Evolutionary conservation across 371 early-diverging fungal species (phyloP), one percentile per base, ranked within the genome.

Genomic region (Apophysomyces variabilis): DNA sequence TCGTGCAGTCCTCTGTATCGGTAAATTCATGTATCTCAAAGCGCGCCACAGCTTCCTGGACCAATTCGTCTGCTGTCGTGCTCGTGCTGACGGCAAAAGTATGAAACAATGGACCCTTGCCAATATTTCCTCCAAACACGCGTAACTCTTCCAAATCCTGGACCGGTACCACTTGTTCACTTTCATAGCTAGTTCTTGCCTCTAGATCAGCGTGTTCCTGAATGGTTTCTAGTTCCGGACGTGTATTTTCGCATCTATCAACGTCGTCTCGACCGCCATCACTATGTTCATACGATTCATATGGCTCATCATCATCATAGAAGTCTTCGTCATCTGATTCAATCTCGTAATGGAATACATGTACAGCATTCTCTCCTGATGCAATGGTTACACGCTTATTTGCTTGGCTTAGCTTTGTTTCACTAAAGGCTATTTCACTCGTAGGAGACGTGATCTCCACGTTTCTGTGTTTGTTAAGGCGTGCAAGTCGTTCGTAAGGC

Each of bases 381-480:
- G 74, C 69, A 57, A 82, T 78, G n/a, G 67, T 73, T n/a, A 82
- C 82, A 43, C 65, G 66, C 66, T 73, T 62, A 59, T 65, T 44
- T 44, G 0, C 39, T 54, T 12, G 35, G 68, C 46, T 45, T 60
- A 26, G 32, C 37, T 44, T 58, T 65, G 39, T 56, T 68, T 57
- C 16, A 14, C 59, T 5, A 11, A 47, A 50, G 9, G 54, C 35
- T 9, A 50, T 50, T 18, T 50, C 54, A 21, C 21, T 50, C 14
- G 56, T 36, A 38, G 38, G 58, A 35, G 83, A 84, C 11, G 86
- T 83, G 21, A 90, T 75, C 70, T 87, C 85, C 16, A 94, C 83
- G 68, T 97, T 97, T 58, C 91, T 86, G 68, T 91, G 87, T 58
- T 89, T 90, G 77, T 97, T 96, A 58, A 97, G 80, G 54, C 97